Evolutionary conservation across 2,329 filamentous ascomycete genomes (phyloP), one percentile per base, ranked within the genome.

Genomic region (Verticillium zaregamsianum): DNA sequence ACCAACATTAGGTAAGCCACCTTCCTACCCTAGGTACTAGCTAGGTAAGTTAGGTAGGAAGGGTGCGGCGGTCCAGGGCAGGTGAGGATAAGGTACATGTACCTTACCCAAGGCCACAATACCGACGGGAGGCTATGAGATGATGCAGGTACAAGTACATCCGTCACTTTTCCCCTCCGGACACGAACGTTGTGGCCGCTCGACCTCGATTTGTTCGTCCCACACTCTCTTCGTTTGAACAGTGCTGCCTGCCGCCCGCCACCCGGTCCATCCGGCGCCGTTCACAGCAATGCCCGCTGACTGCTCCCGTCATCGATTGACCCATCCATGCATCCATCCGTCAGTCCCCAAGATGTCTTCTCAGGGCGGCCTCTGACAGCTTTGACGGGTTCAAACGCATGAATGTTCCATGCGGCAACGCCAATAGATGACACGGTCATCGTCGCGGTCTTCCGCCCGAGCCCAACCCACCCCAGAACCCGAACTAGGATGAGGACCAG

Each of bases 381-480:
- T 49, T 49, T 58, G 57, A 58, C 57, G 57, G 57, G 57, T 58
- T 23, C 57, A 49, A 58, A 58, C 57, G 37, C 57, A 58, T 49
- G 31, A 58, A 45, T 58, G 39, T 58, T 58, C 57, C 57, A 58
- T 40, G 57, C 57, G 25, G 23, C 57, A 49, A 39, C 37, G 17
- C 39, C 32, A 23, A 17, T 40, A 14, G 56, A 39, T 58, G 56
- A 58, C 33, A 58, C 56, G 56, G 35, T 58, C 56, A 58, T 49
- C 45, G 45, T 49, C 45, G 45, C 45, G 45, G 45, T 49, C 45
- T 49, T n/a, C 20, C 45, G 45, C 45, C 45, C 45, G 45, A 20
- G 45, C 45, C 45, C 45, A 20, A 49, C 20, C 20, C 9, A 49
- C n/a, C 45, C 20, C n/a, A 25, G 39, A 9, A 37, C 35, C 35